phyloP scores from a whole-genome alignment of 192 early-diverging fungal genomes.

The Linnemannia exigua region DNA sequence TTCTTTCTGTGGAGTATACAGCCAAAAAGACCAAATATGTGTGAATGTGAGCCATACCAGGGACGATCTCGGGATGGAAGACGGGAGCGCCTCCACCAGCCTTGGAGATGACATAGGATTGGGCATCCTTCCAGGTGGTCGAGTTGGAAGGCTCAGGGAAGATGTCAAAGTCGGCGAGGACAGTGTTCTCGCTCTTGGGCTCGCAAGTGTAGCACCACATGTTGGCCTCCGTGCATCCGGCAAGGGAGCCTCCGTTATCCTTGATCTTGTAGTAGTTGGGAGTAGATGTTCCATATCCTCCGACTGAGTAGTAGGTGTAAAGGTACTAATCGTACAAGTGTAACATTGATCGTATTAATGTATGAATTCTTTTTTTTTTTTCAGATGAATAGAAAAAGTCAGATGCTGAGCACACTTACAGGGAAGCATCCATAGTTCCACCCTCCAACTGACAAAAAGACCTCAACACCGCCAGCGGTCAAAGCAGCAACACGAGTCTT shows the following conservation, averaged over 20 bases:
- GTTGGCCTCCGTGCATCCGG: slow-evolving; percentile 47
- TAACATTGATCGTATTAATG: too few species aligned
- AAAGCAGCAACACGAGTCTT: slow-evolving; percentile 34
- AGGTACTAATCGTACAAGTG: slow-evolving; percentile 40
- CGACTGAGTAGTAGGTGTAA: slow-evolving; percentile 52
- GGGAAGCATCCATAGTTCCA: slow-evolving; percentile 60
- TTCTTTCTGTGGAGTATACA: too few species aligned
- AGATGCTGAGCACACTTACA: slow-evolving; percentile 7
- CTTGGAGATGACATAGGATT: slow-evolving; percentile 27
- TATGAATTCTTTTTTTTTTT: too few species aligned
- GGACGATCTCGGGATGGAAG: slow-evolving; percentile 51
- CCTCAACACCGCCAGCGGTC: slow-evolving; percentile 45
- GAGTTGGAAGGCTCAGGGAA: slow-evolving; percentile 57
- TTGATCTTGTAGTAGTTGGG: slow-evolving; percentile 58
- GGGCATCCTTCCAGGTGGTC: slow-evolving; percentile 42
- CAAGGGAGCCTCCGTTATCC: slow-evolving; percentile 38
- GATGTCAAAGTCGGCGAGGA: slow-evolving; percentile 53
- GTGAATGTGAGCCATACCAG: too few species aligned
- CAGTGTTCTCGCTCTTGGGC: slow-evolving; percentile 39
- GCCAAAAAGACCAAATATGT: too few species aligned
- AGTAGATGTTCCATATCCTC: slow-evolving; percentile 53
- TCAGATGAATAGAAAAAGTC: neutral
- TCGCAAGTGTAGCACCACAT: slow-evolving; percentile 60
- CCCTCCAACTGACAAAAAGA: slow-evolving; percentile 56
- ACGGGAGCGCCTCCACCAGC: slow-evolving; percentile 35